These are phyloP conservation scores for Mycena epipterygia DNA, from an alignment of 768 basidiomycete genomes.

Conservation along the genomic window DNA sequence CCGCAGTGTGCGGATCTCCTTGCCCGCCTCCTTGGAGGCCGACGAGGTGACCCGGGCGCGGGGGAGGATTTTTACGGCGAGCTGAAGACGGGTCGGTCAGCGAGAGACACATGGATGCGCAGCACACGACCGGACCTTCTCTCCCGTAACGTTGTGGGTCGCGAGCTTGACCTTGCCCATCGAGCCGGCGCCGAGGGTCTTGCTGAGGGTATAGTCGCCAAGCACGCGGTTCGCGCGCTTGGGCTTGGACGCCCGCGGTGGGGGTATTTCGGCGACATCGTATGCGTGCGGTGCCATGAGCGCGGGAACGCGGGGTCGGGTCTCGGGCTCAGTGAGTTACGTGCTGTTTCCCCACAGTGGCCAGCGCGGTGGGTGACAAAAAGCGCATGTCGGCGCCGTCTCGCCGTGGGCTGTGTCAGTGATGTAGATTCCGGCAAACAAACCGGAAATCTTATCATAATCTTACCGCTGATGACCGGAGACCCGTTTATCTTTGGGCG, in stretches of 20 bases:
- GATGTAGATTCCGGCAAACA: constrained; percentile 19
- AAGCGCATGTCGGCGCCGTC: constrained; percentile 15
- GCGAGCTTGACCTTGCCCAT: constrained; percentile 99
- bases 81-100: constrained; percentile 49
- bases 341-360: constrained; percentile 21
- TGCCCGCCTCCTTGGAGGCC: constrained; percentile 63
- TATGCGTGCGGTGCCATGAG: constrained; percentile 25
- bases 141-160: constrained; percentile 87
- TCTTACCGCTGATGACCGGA: constrained; percentile 13
- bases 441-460: constrained; percentile 21
- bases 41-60: constrained; percentile 49
- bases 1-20: constrained; percentile 95
- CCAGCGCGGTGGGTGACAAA: constrained; percentile 17
- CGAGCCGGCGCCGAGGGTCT: constrained; percentile 96
- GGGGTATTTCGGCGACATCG: constrained; percentile 31
- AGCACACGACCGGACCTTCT: constrained; percentile 80
- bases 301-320: not conserved
- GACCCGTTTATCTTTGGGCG: not conserved
- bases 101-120: constrained; percentile 1
- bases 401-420: constrained; percentile 18
- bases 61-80: constrained; percentile 98
- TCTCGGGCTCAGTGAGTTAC: not conserved
- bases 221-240: constrained; percentile 72
- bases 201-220: constrained; percentile 96
- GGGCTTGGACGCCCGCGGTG: constrained; percentile 25